Base-by-base conservation (phyloP, 768 basidiomycete species). In the Rhodotorula toruloides region DNA sequence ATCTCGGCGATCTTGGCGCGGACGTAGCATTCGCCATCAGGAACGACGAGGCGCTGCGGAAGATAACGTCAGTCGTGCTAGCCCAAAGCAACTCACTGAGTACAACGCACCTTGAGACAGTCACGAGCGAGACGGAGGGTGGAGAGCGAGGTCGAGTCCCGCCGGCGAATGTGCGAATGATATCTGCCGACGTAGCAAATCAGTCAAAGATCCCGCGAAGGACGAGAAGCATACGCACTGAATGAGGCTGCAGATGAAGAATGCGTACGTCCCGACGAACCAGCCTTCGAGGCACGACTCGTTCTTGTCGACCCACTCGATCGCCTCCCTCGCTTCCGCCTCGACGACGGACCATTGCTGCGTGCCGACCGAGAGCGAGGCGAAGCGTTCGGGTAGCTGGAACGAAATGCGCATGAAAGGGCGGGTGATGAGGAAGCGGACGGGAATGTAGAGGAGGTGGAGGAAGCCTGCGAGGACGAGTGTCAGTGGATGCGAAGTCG, bases 341-440 rank as follows among this genome's bases (percentile, higher is more conserved):
- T 70, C 68, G 52, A 76, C 63, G 37, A 53, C 31, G 16, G 53
- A 65, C 73, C 72, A 74, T 16, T 61, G 61, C 47, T 70, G 71
- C 50, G 68, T 65, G 4, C 72, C 73, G 67, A 73, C 68, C 22
- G 68, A 65, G 49, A 77, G 68, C 50, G 54, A 54, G 34, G 74
- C 64, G 62, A 76, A 73, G 25, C 68, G 91, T 17, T 84, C 84
- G 14, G 94, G 92, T 75, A 90, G 89, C 27, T 86, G 83, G 79
- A 96, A 98, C 63, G 90, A 91, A 78, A 97, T 91, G 57, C 94
- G 85, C 90, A 97, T 93, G 81, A 97, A 98, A 39, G 96, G 91
- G 55, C 94, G 87, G 86, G 91, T 96, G 79, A 96, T 93, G 77
- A 98, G 89, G 86, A 98, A 96, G 72, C 86, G 87, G 49, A 97